These are phyloP conservation scores for Candida arabinofermentans DNA, from an alignment of 805 yeast genomes.

Conservation along the genomic window DNA sequence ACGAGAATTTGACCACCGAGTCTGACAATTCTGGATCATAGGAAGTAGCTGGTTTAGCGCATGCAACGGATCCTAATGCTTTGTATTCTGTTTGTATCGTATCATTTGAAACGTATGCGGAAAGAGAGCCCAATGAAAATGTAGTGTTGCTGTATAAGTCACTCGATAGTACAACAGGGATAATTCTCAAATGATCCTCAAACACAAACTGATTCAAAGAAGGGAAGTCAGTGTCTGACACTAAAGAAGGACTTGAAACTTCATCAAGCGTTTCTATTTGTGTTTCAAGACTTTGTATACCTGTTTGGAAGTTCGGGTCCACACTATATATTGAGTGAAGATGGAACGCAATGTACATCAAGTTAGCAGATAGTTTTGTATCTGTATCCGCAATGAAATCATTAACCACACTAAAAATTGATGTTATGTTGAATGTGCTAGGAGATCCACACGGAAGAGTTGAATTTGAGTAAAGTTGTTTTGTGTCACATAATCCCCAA, in stretches of 20 bases:
- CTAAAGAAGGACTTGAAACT: background rate
- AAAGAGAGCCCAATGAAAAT: conserved; percentile 20
- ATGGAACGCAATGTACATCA: conserved; percentile 38
- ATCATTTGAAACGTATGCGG: conserved; percentile 7
- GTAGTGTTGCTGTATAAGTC: conserved; percentile 27
- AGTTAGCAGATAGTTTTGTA: conserved; percentile 42
- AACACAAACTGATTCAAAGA: conserved; percentile 33
- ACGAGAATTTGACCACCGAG: conserved; percentile 21
- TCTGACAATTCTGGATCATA: background rate
- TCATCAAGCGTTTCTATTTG: conserved; percentile 3
- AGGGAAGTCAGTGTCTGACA: conserved; percentile 18
- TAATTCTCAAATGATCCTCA: conserved; percentile 30
- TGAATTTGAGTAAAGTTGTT: conserved; percentile 29
- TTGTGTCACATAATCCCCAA: conserved; percentile 59
- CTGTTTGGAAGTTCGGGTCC: conserved; percentile 6
- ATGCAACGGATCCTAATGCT: background rate
- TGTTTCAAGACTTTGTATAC: conserved; percentile 7
- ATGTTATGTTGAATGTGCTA: conserved; percentile 17
- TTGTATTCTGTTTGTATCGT: conserved; percentile 2
- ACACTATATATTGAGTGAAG: conserved; percentile 23
- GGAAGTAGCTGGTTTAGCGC: background rate
- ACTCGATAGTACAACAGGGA: conserved; percentile 34
- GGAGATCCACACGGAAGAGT: conserved; percentile 11
- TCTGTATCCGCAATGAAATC: conserved; percentile 38
- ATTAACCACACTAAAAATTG: conserved; percentile 28